Base-by-base conservation (phyloP, 2,329 filamentous ascomycete genomes). In the Fusarium stilboides region DNA sequence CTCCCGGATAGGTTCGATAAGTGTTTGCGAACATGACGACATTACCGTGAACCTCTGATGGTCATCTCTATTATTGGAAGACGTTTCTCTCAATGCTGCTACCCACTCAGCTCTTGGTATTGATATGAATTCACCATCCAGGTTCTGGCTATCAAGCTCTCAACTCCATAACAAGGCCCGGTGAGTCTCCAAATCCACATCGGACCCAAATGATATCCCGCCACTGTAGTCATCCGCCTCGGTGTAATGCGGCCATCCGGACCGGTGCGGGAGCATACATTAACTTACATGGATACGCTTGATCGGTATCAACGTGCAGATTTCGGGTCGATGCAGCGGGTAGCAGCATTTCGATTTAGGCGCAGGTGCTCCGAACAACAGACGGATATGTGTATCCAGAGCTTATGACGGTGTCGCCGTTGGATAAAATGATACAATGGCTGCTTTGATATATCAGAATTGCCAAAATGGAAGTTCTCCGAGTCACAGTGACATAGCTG, bases 261-360 rank as follows among this genome's bases (percentile, higher is more conserved):
- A 53, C 34, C 62, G 26, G 33, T 57, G 51, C 57, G 52, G 58
- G 26, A 46, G n/a, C 36, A 22, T 43, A 33, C 12, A 33, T 31
- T 46, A 47, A n/a, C 37, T n/a, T 17, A 33, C 50, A 61, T 40
- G 49, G 40, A 44, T 42, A 57, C 46, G 46, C 58, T 55, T 53
- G 20, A 68, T 70, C 57, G 67, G 57, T 68, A 53, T 54, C 57
- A 42, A 53, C 19, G 40, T 68, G 62, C 53, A 61, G 50, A 62
- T 68, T 43, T 70, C 67, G 62, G 67, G 49, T 67, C 49, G 51
- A 42, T 46, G 40, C 62, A 37, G 24, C 45, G 34, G 47, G 14
- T 45, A 61, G 39, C 34, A 47, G 42, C 31, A 36, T 40, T 34
- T 60, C 39, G 28, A 51, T 65, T 49, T 49, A 54, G 49, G 55